Percentiles rank a stretch among this genome's conserved stretches.
These are phyloP conservation scores for Penicillium fuscoglaucum DNA, from an alignment of 2,329 filamentous ascomycete species.

Conservation along the genomic window DNA sequence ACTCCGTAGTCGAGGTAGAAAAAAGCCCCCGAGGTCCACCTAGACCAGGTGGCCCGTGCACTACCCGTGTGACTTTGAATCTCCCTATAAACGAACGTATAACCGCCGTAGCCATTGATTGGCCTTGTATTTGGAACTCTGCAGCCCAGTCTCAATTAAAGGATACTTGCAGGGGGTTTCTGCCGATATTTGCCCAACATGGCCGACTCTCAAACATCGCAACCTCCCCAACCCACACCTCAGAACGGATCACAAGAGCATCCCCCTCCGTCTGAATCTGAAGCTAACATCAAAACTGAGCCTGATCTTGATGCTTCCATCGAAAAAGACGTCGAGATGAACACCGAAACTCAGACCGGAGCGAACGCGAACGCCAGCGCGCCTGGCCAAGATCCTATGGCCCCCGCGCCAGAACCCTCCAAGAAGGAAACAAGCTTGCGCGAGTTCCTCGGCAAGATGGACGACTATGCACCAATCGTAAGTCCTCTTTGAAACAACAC, in stretches of 20 bases:
- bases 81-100: constrained; percentile 8
- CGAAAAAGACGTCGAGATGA: constrained; percentile 42
- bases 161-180: constrained; percentile 8
- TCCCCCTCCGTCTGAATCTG: constrained; percentile 20
- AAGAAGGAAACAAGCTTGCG: constrained; percentile 91
- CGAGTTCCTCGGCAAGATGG: constrained; percentile 94
- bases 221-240: constrained; percentile 19
- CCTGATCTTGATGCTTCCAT: constrained; percentile 36
- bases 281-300: constrained; percentile 23
- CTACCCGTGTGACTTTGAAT: constrained; percentile 11
- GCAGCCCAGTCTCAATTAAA: constrained; percentile 18
- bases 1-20: background rate
- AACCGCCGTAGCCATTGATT: constrained; percentile 9
- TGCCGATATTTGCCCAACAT: constrained; percentile 31
- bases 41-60: constrained; percentile 4
- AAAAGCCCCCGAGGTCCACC: background rate
- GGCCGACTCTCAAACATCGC: constrained; percentile 34
- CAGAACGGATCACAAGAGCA: constrained; percentile 26
- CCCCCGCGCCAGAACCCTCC: constrained; percentile 58
- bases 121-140: constrained; percentile 5
- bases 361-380: constrained; percentile 12
- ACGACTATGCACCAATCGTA: constrained; percentile 97
- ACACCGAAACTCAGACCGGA: constrained; percentile 21
- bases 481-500: constrained; percentile 35
- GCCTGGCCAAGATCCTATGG: constrained; percentile 46